A percentile compares a stretch with the other conserved stretches of the same genome.
Evolutionary conservation across 805 yeast species (phyloP).

Genomic region (Starmerella roubikii): DNA sequence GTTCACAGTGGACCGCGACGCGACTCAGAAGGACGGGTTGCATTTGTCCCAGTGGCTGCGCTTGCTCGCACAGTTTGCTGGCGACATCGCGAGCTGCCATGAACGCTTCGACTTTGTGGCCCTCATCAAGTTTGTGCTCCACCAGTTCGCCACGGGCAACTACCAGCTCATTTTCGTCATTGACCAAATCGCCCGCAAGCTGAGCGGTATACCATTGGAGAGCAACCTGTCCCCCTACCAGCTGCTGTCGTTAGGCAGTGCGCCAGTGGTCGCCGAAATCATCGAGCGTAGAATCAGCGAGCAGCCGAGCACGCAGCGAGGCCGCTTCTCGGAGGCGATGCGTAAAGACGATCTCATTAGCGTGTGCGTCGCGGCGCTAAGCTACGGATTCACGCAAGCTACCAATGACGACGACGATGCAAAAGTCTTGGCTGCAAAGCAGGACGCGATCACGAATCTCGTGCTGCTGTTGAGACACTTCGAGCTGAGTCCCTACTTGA

Average conservation of each 20-base stretch:
- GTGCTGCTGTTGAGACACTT: constrained; percentile 1
- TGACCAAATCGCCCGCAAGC: constrained; percentile 9
- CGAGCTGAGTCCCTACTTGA: background rate
- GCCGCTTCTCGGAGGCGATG: constrained; percentile 1
- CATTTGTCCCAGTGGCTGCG: constrained; percentile 12
- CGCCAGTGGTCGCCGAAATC: constrained; percentile 1
- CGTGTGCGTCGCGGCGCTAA: constrained; percentile 6
- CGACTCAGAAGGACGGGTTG: constrained; percentile 15
- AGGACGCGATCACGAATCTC: constrained; percentile 7
- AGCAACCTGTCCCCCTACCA: constrained; percentile 11
- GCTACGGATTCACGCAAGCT: constrained; percentile 3
- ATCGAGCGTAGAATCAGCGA: constrained; percentile 8
- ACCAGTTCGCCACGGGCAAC: constrained; percentile 7
- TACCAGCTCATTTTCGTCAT: constrained; percentile 7
- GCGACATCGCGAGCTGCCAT: constrained; percentile 14
- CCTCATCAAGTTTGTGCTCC: constrained; percentile 9
- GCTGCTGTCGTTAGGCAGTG: constrained; percentile 6
- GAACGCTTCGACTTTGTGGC: constrained; percentile 9
- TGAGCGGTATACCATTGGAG: constrained; percentile 10
- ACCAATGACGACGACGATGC: constrained; percentile 5
- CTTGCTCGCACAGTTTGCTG: constrained; percentile 15
- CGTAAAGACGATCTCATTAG: background rate
- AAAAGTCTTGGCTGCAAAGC: constrained; percentile 8
- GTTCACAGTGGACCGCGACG: constrained; percentile 11
- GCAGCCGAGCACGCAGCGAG: constrained; percentile 7